Conservation (phyloP, 2,329 filamentous ascomycete species). For the Fonsecaea erecta region DNA sequence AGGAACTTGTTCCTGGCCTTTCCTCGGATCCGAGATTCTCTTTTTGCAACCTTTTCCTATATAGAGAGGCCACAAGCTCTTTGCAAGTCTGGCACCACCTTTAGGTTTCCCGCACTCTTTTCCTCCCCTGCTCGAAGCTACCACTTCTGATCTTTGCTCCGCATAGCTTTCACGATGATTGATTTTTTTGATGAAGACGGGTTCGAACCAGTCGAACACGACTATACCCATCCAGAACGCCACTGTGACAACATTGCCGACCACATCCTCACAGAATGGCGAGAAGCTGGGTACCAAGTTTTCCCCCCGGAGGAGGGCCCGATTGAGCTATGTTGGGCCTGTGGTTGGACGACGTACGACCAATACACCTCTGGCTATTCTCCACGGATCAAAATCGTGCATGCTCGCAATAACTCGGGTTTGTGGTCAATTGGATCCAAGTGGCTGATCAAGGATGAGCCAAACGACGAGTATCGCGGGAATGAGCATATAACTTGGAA, state of each 20-base stretch:
- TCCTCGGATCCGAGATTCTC: neutral
- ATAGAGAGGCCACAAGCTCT: too few relatives aligned
- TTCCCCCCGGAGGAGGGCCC: neutral
- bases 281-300: neutral
- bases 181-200: neutral
- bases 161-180: neutral
- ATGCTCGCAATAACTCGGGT: constrained; percentile 5
- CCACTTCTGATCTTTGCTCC: neutral
- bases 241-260: neutral
- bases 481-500: constrained; percentile 23
- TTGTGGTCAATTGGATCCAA: constrained; percentile 17
- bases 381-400: constrained; percentile 16
- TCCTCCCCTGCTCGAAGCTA: neutral
- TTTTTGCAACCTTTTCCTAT: neutral
- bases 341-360: neutral
- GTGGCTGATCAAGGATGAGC: constrained; percentile 18
- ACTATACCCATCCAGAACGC: neutral
- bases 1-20: neutral
- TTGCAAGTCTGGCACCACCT: neutral
- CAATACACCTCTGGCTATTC: neutral
- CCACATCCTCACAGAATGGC: neutral
- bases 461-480: constrained; percentile 16
- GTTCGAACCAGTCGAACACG: neutral
- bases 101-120: neutral
- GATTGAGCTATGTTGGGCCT: neutral